Base-by-base conservation (phyloP, 2,329 filamentous ascomycete species). In the Aschersonia sp. region DNA sequence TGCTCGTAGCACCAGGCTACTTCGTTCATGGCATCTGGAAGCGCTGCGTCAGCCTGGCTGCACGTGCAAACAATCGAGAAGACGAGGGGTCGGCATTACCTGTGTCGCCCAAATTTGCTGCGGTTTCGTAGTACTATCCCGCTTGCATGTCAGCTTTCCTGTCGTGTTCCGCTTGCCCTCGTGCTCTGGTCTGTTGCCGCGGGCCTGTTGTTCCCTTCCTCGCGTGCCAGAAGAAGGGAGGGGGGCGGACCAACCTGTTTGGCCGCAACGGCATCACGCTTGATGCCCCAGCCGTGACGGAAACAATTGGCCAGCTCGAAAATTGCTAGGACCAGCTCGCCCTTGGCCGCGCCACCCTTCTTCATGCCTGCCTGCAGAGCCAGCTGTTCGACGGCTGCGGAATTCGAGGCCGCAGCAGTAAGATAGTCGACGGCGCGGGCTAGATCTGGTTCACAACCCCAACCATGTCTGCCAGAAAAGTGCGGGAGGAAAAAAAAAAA, bases 291-390 rank as follows among this genome's bases (percentile, higher is more conserved):
- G 47, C 88, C 92, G 63, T 97, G 80, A 51, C 92, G 81, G 71
- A 96, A 97, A 67, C 79, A 90, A 65, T 92, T 92, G 48, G 83
- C 87, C 58, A 98, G 70, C 70, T 98, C 92, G 59, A 92, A 97
- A 54, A 98, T 97, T 51, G 92, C 90, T 51, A 98, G 79, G 14
- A 97, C 86, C 47, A 98, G 76, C 71, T 98, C 92, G 50, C 92
- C 92, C 68, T 97, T 98, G 43, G 90, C 90, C 11, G 86, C 83
- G 51, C 92, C 92, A 46, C 92, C 92, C 66, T 92, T 94, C 66
- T 87, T 92, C 65, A 94, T 78, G 12, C 90, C 92, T 7, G 89
- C 85, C 55, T 83, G 73, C 29, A 97, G 78, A 32, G 92, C 92
- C 57, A 88, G 72, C 47, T 85, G 78, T 69, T 98, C 92, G 48